Percentiles rank a stretch among this genome's conserved stretches.
phyloP scores from a whole-genome alignment of 2,329 filamentous ascomycete species.

The Verticillium albo-atrum region DNA sequence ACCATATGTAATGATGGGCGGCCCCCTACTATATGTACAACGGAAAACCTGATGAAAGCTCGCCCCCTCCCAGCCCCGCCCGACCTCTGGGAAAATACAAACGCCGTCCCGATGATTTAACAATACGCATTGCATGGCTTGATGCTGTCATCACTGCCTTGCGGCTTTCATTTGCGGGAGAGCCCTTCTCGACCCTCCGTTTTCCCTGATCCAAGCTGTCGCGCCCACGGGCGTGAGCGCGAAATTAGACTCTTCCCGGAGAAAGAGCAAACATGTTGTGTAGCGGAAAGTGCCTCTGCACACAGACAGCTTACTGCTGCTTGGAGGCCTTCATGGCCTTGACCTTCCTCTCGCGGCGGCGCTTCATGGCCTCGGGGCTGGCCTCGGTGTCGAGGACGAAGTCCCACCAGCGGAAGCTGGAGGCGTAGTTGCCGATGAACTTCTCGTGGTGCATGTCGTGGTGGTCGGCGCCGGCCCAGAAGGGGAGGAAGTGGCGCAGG shows the following conservation, averaged over 20 bases:
- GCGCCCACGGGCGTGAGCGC: no score
- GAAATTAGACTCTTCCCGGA: background rate
- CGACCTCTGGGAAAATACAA: conserved; percentile 3
- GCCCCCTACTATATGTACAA: conserved; percentile 10
- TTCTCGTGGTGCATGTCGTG: conserved; percentile 97
- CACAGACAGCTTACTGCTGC: conserved; percentile 49
- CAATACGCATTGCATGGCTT: conserved; percentile 4
- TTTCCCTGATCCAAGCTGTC: background rate
- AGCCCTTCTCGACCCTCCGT: background rate
- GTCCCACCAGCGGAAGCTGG: conserved; percentile 99
- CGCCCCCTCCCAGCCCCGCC: conserved; percentile 3
- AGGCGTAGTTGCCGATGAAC: conserved; percentile 97
- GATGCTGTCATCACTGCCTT: conserved; percentile 1
- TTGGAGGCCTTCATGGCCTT: conserved; percentile 63
- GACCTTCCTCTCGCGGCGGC: conserved; percentile 73
- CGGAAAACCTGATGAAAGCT: background rate
- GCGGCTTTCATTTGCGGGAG: conserved; percentile 4
- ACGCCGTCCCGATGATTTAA: conserved; percentile 12
- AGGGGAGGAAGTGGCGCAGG: conserved; percentile 88
- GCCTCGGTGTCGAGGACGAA: conserved; percentile 90
- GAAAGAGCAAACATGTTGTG: background rate
- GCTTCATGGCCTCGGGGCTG: conserved; percentile 79
- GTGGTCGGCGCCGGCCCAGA: conserved; percentile 97
- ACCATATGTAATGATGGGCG: conserved; percentile 6
- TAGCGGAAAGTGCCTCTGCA: background rate